Evolutionary conservation across 2,329 filamentous ascomycete species (phyloP).

Genomic region (Penicillium thymicola): DNA sequence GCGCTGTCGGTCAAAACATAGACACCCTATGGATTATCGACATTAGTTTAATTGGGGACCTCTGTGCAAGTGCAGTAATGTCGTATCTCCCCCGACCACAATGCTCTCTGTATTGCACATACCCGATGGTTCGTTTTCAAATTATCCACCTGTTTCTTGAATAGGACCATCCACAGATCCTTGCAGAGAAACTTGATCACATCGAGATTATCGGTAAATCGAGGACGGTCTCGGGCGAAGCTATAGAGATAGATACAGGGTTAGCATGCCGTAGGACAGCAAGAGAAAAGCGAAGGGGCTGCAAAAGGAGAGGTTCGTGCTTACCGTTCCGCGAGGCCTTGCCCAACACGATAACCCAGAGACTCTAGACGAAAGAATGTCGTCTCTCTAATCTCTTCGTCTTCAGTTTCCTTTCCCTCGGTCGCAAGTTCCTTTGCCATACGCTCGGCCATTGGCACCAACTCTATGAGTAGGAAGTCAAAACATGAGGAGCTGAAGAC

Average conservation of each 20-base stretch:
- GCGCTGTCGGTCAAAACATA: conserved; percentile 93
- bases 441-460: conserved; percentile 90
- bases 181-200: conserved; percentile 99
- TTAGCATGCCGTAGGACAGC: not conserved
- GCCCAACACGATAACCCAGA: conserved; percentile 85
- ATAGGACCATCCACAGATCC: conserved; percentile 91
- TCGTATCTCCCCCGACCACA: not conserved
- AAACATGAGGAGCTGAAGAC: conserved; percentile 82
- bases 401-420: conserved; percentile 32
- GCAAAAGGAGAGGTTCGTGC: not conserved
- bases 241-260: conserved; percentile 18
- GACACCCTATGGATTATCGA: conserved; percentile 61
- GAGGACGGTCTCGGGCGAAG: conserved; percentile 64
- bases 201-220: conserved; percentile 88
- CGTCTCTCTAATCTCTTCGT: conserved; percentile 78
- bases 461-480: conserved; percentile 92
- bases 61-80: not conserved
- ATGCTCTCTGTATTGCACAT: conserved; percentile 26
- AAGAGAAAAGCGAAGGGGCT: too few species aligned
- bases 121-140: conserved; percentile 96
- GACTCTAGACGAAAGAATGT: conserved; percentile 80
- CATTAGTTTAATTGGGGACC: not conserved
- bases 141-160: conserved; percentile 97
- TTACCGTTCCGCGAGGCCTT: conserved; percentile 86
- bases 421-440: conserved; percentile 66